These are phyloP conservation scores for Suillus subaureus DNA, from an alignment of 768 basidiomycete species.

Conservation along the genomic window DNA sequence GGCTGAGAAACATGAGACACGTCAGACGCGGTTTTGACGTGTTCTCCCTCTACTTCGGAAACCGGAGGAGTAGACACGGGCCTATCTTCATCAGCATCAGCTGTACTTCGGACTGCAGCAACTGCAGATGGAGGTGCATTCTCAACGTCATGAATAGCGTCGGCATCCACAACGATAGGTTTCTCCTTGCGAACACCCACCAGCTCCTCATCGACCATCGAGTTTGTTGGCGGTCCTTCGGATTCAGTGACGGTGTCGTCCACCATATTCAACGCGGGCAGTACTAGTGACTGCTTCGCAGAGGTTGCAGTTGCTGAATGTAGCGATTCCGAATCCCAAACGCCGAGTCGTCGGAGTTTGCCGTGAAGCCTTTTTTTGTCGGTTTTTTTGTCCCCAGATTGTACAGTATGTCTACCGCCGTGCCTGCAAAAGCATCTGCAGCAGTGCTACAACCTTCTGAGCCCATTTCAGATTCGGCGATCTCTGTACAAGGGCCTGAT, in stretches of 20 bases:
- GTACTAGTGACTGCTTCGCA: neutral
- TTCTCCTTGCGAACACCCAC: constrained; percentile 12
- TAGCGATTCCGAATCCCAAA: neutral
- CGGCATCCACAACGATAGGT: constrained; percentile 14
- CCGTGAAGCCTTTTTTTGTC: constrained; percentile 17
- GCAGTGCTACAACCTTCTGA: constrained; percentile 81
- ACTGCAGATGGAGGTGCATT: constrained; percentile 1
- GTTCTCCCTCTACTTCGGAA: neutral
- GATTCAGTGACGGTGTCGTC: constrained; percentile 26
- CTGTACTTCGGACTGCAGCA: neutral
- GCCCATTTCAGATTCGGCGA: constrained; percentile 61
- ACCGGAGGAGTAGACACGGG: neutral
- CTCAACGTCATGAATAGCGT: neutral
- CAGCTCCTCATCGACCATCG: constrained; percentile 16
- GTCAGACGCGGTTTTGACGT: neutral
- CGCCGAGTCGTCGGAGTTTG: constrained; percentile 26
- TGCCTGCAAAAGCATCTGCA: constrained; percentile 66
- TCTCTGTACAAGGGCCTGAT: constrained; percentile 85
- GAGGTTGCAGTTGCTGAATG: neutral
- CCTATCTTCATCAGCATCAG: neutral
- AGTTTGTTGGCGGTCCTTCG: constrained; percentile 16
- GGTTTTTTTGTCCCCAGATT: constrained; percentile 8
- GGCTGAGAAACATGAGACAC: neutral
- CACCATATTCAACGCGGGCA: constrained; percentile 3
- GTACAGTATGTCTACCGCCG: constrained; percentile 18